Evolutionary conservation across 192 early-diverging fungal species (phyloP), one percentile per base, ranked within the genome.

Genomic region (Kappamyces sp.): DNA sequence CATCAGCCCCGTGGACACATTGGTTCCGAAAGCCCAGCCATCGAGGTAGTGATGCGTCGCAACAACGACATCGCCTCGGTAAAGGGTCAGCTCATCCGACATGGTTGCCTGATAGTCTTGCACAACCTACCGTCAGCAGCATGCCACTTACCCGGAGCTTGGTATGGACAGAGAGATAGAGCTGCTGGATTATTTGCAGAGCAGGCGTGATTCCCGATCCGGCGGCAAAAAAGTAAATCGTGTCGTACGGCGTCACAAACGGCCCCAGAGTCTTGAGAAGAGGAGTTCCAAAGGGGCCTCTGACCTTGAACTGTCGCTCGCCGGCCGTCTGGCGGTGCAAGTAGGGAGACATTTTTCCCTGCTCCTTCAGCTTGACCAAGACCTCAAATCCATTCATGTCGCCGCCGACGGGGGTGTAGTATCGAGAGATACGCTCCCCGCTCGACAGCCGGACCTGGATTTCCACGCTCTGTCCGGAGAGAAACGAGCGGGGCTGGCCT

Each of bases 381-480:
- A 70, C 40, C 15, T 74, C 73, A 53, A 74, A 70, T 3, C 59
- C 62, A 8, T 51, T 46, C 4, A 72, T 34, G 49, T 63, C 42
- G 33, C 40, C 65, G 47, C 15, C 8, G 37, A 67, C 35, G 1
- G 74, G 74, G 31, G 67, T 57, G 59, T 68, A 72, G 64, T 63
- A 72, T 22, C 74, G 60, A 4, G 66, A 58, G 15, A 70, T 54
- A 6, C 35, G 47, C 47, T 64, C 47, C 47, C 62, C 62, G 51
- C 60, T 41, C n/a, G n/a, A n/a, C n/a, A 76, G 47, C 29, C 67
- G 46, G 36, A 45, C 66, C 45, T 69, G 69, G 37, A 76, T 55
- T 61, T 76, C 74, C n/a, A 76, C 47, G 38, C 58, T 48, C 50
- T 76, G 66, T 31, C 74, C 74, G 29, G 74, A 69, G 30, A 66